Evolutionary conservation across 1,284 basidiomycete genomes (phyloP).

Genomic region (Exobasidium rhododendri): DNA sequence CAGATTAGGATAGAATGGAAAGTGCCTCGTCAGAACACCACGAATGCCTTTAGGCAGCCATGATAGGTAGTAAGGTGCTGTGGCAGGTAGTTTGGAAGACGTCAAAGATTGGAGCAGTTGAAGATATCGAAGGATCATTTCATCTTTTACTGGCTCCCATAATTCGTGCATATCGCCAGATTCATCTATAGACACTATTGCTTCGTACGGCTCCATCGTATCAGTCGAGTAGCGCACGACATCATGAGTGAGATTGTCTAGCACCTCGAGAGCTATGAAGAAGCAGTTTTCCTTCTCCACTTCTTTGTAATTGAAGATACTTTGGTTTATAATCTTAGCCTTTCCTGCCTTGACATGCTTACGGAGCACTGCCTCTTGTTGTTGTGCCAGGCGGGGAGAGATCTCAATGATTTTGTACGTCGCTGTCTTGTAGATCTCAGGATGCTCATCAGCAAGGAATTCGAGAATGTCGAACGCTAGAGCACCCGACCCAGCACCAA

Average conservation of each 20-base stretch:
- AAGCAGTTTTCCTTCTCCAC: slow-evolving; percentile 80
- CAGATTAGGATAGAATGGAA: slow-evolving; percentile 78
- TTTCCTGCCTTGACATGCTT: slow-evolving; percentile 56
- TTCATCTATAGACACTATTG: slow-evolving; percentile 74
- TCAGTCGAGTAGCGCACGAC: slow-evolving; percentile 81
- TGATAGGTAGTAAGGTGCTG: slow-evolving; percentile 62
- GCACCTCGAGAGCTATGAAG: slow-evolving; percentile 89
- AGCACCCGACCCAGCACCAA: slow-evolving; percentile 95
- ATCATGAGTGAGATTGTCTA: slow-evolving; percentile 97
- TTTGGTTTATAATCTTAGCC: slow-evolving; percentile 73
- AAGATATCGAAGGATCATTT: slow-evolving; percentile 70
- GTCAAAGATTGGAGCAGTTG: slow-evolving; percentile 21
- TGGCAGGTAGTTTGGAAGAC: slow-evolving; percentile 4
- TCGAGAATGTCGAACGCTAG: slow-evolving; percentile 83
- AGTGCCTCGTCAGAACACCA: slow-evolving; percentile 25
- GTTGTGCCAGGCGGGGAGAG: slow-evolving; percentile 69
- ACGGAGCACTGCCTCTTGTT: slow-evolving; percentile 61
- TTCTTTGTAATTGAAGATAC: slow-evolving; percentile 80
- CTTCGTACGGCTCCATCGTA: slow-evolving; percentile 74
- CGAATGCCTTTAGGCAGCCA: slow-evolving; percentile 60
- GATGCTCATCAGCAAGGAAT: slow-evolving; percentile 72
- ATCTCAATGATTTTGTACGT: slow-evolving; percentile 93
- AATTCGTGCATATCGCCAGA: slow-evolving; percentile 80
- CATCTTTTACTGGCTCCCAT: slow-evolving; percentile 80
- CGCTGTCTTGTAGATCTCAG: slow-evolving; percentile 86